Base-by-base conservation (phyloP, 768 basidiomycete species). In the Ramaria sp. region DNA sequence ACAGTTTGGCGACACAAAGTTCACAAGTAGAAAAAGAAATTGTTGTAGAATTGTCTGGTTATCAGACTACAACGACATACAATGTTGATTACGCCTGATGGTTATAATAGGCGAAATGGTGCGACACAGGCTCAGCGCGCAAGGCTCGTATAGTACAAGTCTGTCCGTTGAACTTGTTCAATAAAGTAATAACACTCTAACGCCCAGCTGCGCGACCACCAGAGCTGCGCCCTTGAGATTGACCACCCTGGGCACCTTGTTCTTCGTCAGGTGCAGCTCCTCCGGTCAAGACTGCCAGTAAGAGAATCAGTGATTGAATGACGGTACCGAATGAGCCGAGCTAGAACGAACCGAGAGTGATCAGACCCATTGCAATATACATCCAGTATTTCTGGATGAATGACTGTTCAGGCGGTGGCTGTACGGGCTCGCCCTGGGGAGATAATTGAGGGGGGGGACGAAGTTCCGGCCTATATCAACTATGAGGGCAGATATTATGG, bases 311-410 rank as follows among this genome's bases (percentile, higher is more conserved):
- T 5, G 13, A 30, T 31, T 47, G 15, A 48, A 34, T 11, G 30
- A 30, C 12, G 19, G n/a, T 30, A 27, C 13, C 10, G 10, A 27
- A 13, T 2, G 53, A 22, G 22, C 20, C 17, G 15, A 12, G 61
- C 61, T 53, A 30, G 60, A 57, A 20, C 19, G 30, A 15, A 38
- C 55, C 46, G n/a, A 86, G 64, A 45, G 82, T 78, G 17, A 86
- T 64, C 10, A 85, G 67, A 45, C 79, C 67, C 3, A 81, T 75
- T 42, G 76, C 71, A 38, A 90, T 78, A 63, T 91, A 92, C 69
- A 92, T 74, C 92, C 92, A 94, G 68, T 94, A 94, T 67, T 92
- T 93, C 64, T 90, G 86, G 42, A 92, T 57, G 69, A 93, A 90
- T 11, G 81, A 72, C 69, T 91, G 87, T 65, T 94, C 89, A 0